A percentile compares a stretch with the other conserved stretches of the same genome.
phyloP scores from a whole-genome alignment of 2,329 filamentous ascomycete genomes.

The Elsinoe batatas region DNA sequence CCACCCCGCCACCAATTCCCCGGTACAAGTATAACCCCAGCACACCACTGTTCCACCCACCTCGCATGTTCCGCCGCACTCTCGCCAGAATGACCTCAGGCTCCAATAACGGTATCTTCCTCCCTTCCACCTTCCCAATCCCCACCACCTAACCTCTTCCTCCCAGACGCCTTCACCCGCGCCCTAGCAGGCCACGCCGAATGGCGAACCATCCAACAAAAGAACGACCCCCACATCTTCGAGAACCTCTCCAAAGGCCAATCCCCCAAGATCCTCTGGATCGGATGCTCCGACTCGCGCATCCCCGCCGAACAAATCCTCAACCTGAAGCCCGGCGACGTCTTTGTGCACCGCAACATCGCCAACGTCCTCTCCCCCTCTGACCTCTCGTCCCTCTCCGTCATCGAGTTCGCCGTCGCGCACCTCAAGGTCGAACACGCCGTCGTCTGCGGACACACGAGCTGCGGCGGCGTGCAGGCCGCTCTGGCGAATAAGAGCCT shows the following conservation, averaged over 20 bases:
- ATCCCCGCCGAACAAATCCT: slow-evolving; percentile 76
- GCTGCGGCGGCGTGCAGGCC: slow-evolving; percentile 49
- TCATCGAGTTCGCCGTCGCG: slow-evolving; percentile 69
- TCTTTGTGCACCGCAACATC: slow-evolving; percentile 86
- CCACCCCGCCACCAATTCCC: background rate
- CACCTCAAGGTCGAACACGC: slow-evolving; percentile 58
- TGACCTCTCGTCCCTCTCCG: slow-evolving; percentile 64
- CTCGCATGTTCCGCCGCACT: slow-evolving; percentile 9
- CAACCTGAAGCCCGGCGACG: slow-evolving; percentile 67
- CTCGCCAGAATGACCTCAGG: background rate
- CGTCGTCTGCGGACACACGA: slow-evolving; percentile 52
- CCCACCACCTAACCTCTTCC: background rate
- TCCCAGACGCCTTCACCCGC: slow-evolving; percentile 48
- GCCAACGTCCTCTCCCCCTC: slow-evolving; percentile 69
- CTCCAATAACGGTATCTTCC: background rate
- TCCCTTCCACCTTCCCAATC: background rate
- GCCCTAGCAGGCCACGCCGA: slow-evolving; percentile 58
- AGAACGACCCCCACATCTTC: slow-evolving; percentile 63
- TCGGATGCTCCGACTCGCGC: slow-evolving; percentile 79
- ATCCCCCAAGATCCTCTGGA: slow-evolving; percentile 61
- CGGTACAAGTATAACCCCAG: no score
- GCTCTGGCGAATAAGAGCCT: slow-evolving; percentile 47
- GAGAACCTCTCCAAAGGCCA: slow-evolving; percentile 57
- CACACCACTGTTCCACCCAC: background rate
- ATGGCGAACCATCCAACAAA: slow-evolving; percentile 56